Base-by-base conservation (phyloP, 129 eudicot species). In the sunflower (Helianthus annuus) region DNA sequence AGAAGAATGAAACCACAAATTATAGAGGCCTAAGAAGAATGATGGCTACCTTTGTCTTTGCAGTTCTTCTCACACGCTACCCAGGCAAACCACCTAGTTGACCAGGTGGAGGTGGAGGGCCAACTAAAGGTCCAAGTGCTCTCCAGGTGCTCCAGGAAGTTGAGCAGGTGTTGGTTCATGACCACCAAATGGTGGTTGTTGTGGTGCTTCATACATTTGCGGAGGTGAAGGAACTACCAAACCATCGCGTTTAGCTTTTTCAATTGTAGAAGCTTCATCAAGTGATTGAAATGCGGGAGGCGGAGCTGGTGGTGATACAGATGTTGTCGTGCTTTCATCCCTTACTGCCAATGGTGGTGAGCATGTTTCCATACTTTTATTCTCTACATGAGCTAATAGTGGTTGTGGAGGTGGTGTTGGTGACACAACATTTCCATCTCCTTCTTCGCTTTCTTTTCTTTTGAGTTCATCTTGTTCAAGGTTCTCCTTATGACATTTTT, bases 41-140 rank as follows among this genome's bases (percentile, higher is more conserved):
- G 46, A 42, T 7, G 46, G 46, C 16, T 82, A 91, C 97, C 72
- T 82, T 79, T 80, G 80, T 60, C 82, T 84, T 68, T 91, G 96
- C 75, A 91, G 73, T 78, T 91, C 97, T 96, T 62, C 83, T 96
- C 83, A 7, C 85, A 83, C 54, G 87, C 85, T 51, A 42, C 85
- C 48, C 64, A 80, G 83, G 58, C 95, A 91, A 91, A 34, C 81
- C 83, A 64, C 60, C 83, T 4, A 79, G 80, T 4, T 87, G 79
- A 42, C 10, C 46, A 42, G 8, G 46, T 42, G 10, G 46, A 42
- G 46, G 46, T 42, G 46, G 46, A 42, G 46, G 10, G 46, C 46
- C 46, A 42, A 9, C 46, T 42, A 42, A 42, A 42, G 46, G 46
- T 42, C 46, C 46, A 42, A 10, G 8, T 42, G 10, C 10, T 42